Base-by-base conservation (phyloP, 148 eudicot species). In the Chenopodium berlandieri region DNA sequence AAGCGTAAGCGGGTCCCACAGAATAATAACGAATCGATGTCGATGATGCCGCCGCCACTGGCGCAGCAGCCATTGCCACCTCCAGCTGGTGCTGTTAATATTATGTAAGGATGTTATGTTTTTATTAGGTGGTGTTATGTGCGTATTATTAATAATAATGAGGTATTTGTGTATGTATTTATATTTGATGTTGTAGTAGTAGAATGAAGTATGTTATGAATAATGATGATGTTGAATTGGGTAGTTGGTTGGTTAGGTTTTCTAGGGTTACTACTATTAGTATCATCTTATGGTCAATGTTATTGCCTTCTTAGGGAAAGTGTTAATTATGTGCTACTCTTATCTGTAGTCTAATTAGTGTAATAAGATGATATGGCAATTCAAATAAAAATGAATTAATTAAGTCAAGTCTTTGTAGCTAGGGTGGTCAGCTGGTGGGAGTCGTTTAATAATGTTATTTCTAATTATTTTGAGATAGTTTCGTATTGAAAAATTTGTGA, bases 1-100 rank as follows among this genome's bases (percentile, higher is more conserved):
- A 89, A 84, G 81, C 76, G 91, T 46, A 90, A 87, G 75, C 71
- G 85, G 23, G 73, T 48, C 37, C 37, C 74, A 13, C 74, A 13
- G 0, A 23, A 23, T 23, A 60, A 19, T 84, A 89, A 73, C 66
- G 65, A 22, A 20, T 62, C 65, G 27, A 22, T 62, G 1, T 62
- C 65, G 65, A 62, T 62, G 65, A 8, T 14, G 50, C 50, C 47
- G 11, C n/a, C 37, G 48, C 13, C 75, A 25, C 13, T 48, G 47
- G 48, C 44, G 5, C 74, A 7, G 22, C 5, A 4, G 7, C 44
- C 44, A 37, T 37, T 5, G 44, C 44, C 44, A 37, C 47, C 46
- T 10, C 73, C 73, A 70, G 47, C 73, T 2, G 73, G 73, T 70
- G 73, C 23, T 70, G 73, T 34, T 70, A 17, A 30, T 37, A 37